Conservation (phyloP, 306 rosid species). For the Cucurbita argyrosperma region DNA sequence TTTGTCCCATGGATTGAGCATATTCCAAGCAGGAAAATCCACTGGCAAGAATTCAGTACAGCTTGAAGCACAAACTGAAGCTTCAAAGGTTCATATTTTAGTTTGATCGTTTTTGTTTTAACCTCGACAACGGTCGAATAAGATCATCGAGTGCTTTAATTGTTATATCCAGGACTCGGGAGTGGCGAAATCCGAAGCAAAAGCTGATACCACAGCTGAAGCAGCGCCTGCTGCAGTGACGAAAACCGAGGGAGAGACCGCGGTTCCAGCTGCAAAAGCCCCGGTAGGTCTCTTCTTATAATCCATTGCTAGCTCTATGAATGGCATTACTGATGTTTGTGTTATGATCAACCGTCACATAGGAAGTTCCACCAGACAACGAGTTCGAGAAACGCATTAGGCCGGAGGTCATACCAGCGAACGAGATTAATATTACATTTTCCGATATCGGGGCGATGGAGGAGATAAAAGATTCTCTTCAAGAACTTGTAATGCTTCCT, state of each 20-base stretch:
- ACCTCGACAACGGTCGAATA: background rate
- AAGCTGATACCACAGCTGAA: constrained; percentile 27
- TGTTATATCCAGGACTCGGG: constrained; percentile 20
- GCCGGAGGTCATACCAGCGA: constrained; percentile 85
- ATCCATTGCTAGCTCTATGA: background rate
- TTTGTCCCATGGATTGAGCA: constrained; percentile 68
- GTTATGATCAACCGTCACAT: background rate
- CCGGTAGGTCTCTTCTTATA: constrained; percentile 22
- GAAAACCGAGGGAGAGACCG: constrained; percentile 28
- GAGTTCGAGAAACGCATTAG: constrained; percentile 95
- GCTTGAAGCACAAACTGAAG: constrained; percentile 40
- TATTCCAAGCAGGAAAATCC: constrained; percentile 59
- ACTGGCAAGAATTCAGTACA: constrained; percentile 36
- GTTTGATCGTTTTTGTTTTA: constrained; percentile 5
- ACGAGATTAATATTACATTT: constrained; percentile 65
- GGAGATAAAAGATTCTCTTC: constrained; percentile 86
- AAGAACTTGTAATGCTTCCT: constrained; percentile 95
- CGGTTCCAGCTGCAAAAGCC: constrained; percentile 41
- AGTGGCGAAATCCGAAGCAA: constrained; percentile 34
- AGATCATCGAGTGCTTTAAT: background rate
- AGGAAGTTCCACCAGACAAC: constrained; percentile 75
- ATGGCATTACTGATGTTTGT: constrained; percentile 7
- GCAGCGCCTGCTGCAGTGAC: constrained; percentile 17
- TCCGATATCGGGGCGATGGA: constrained; percentile 84
- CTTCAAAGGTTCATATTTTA: constrained; percentile 47